Evolutionary conservation across 2,329 filamentous ascomycete genomes (phyloP), one percentile per base, ranked within the genome.

Genomic region (Xylaria sp.): DNA sequence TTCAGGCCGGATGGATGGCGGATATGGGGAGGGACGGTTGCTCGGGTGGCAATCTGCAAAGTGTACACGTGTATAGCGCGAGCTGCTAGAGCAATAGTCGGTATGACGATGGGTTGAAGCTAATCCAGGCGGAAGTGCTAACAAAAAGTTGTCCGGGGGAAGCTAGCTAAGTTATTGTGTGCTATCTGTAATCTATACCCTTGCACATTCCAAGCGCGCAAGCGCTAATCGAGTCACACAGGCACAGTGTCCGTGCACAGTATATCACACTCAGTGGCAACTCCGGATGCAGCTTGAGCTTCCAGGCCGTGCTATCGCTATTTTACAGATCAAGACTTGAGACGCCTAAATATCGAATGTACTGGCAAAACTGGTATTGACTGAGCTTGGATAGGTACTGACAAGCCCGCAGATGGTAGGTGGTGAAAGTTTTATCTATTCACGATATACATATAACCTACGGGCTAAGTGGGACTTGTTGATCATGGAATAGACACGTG

Each of bases 91-190:
- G 50, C 50, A 53, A 53, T 32, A 18, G 34, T 34, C 28, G 13
- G 30, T 53, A 66, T 66, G 64, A 66, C 43, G 52, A 66, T 66
- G 28, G 36, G 43, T 28, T 56, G 13, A 30, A 57, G 52, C 55
- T 36, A 23, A 30, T 48, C n/a, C 34, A 55, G 43, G 36, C 7
- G 36, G 39, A 59, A 45, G 46, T 13, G 60, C 50, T 30, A 63
- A 39, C 57, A 55, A 48, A 60, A 23, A 46, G 48, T 8, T 20
- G 20, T 7, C 52, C 1, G 6, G 41, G 60, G 30, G n/a, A n/a
- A n/a, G n/a, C n/a, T n/a, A n/a, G n/a, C n/a, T n/a, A 18, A 56
- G 20, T 30, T 60, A 18, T 36, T 39, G 18, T 48, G 28, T 9
- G 18, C 41, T 43, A 48, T 32, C 28, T 48, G n/a, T n/a, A n/a